These are phyloP conservation scores for Suhomyces maxii DNA, from an alignment of 1,139 yeast genomes.

Conservation along the genomic window DNA sequence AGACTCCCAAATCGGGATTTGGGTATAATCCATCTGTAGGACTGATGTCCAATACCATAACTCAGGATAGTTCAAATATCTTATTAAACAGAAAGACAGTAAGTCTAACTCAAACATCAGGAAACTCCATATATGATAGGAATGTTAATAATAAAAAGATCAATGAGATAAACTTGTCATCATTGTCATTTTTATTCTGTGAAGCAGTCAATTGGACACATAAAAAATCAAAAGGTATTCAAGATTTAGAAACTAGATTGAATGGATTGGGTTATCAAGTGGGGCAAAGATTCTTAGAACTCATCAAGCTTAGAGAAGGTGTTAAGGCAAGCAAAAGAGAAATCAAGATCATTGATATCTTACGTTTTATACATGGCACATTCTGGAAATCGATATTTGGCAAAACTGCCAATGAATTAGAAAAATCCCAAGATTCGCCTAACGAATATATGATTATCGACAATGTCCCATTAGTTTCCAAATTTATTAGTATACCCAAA, in stretches of 20 bases:
- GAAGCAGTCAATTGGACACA: slow-evolving; percentile 73
- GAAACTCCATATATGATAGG: slow-evolving; percentile 61
- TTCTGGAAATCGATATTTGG: slow-evolving; percentile 87
- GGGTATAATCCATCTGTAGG: slow-evolving; percentile 50
- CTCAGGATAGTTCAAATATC: slow-evolving; percentile 35
- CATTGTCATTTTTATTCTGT: slow-evolving; percentile 69
- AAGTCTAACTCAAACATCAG: slow-evolving; percentile 32
- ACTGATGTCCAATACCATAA: slow-evolving; percentile 40
- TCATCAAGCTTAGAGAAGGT: slow-evolving; percentile 53
- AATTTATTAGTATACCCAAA: slow-evolving; percentile 75
- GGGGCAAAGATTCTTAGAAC: slow-evolving; percentile 48
- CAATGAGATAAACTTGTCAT: slow-evolving; percentile 64
- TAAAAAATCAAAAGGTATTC: slow-evolving; percentile 64
- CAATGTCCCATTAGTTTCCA: slow-evolving; percentile 72
- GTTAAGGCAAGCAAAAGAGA: slow-evolving; percentile 67
- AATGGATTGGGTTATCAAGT: slow-evolving; percentile 74
- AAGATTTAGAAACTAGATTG: slow-evolving; percentile 73
- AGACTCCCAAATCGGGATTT: slow-evolving; percentile 36
- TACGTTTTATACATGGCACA: slow-evolving; percentile 80
- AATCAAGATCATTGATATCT: slow-evolving; percentile 67
- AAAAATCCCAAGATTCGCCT: slow-evolving; percentile 77
- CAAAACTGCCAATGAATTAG: slow-evolving; percentile 80
- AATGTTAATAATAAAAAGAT: slow-evolving; percentile 60
- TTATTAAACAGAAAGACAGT: slow-evolving; percentile 37
- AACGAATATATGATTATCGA: slow-evolving; percentile 89